These are phyloP conservation scores for Podaxis sp. DNA, from an alignment of 768 basidiomycete genomes.

Conservation along the genomic window DNA sequence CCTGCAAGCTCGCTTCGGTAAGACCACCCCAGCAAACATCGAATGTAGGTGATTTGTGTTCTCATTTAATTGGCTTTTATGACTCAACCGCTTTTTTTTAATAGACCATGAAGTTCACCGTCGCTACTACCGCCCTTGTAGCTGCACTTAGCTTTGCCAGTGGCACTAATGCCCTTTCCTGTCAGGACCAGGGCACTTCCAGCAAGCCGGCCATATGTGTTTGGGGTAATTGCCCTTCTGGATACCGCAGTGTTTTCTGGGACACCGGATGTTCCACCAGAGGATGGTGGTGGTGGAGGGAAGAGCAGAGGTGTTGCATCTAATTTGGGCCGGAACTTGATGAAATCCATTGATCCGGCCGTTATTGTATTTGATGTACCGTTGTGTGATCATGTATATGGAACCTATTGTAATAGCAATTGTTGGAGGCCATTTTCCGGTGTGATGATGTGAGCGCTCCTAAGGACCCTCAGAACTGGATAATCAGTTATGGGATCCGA, in stretches of 20 bases:
- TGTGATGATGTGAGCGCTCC: no score
- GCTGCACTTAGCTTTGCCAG: slow-evolving; percentile 8
- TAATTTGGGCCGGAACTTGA: neutral
- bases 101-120: slow-evolving; percentile 13
- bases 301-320: slow-evolving; percentile 10
- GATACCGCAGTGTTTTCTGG: slow-evolving; percentile 13
- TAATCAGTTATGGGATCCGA: no score
- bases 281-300: neutral
- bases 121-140: slow-evolving; percentile 6
- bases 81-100: neutral
- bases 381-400: neutral
- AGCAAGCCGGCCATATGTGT: neutral
- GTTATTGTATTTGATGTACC: neutral
- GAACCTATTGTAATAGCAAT: neutral
- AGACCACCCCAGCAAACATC: neutral
- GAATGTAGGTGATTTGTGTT: neutral
- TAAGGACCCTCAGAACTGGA: no score
- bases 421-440: no score
- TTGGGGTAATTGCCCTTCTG: slow-evolving; percentile 8
- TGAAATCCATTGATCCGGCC: neutral
- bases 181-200: slow-evolving; percentile 8
- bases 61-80: neutral
- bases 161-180: slow-evolving; percentile 13
- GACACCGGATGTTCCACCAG: slow-evolving; percentile 5
- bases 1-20: neutral